Base-by-base conservation (phyloP, 2,329 filamentous ascomycete genomes). In the Hypoxylon sp. region DNA sequence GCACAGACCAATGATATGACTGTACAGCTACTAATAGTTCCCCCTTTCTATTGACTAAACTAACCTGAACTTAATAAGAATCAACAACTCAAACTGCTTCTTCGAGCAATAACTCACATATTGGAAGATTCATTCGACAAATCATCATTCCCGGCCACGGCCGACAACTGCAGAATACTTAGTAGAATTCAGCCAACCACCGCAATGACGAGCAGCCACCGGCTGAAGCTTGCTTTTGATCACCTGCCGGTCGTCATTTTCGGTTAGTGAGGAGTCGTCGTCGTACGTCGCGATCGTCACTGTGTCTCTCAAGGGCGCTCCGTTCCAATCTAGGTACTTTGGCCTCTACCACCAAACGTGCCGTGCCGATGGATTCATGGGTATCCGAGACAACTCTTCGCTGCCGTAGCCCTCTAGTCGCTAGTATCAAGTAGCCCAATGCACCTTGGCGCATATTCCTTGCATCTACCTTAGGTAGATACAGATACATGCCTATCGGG, bases 291-390 rank as follows among this genome's bases (percentile, higher is more conserved):
- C 47, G 39, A 52, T 58, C 46, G 39, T 46, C 46, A 17, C 15
- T 2, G 19, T 17, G 37, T 41, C 44, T 51, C 49, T 46, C 57
- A 26, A 58, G 52, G 43, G 37, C 7, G 8, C 26, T 55, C 20
- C 20, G 11, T 15, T 39, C 44, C n/a, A 50, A 32, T 17, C 6
- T 52, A n/a, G n/a, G n/a, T n/a, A n/a, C n/a, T n/a, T n/a, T n/a
- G n/a, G 54, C 30, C 43, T 55, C 51, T 58, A n/a, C 28, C 41
- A 53, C 41, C 20, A 11, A 4, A 15, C 6, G 41, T 50, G 28
- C 20, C 19, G 48, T 2, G 4, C 34, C 39, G 30, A 63, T 56
- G 55, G 30, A 63, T 56, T 55, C 64, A 56, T 4, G n/a, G 39
- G 22, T 8, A 34, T 48, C 39, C 39, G n/a, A 59, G 50, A 59